phyloP scores from a whole-genome alignment of 2,329 filamentous ascomycete species.

The Fusarium clavum region DNA sequence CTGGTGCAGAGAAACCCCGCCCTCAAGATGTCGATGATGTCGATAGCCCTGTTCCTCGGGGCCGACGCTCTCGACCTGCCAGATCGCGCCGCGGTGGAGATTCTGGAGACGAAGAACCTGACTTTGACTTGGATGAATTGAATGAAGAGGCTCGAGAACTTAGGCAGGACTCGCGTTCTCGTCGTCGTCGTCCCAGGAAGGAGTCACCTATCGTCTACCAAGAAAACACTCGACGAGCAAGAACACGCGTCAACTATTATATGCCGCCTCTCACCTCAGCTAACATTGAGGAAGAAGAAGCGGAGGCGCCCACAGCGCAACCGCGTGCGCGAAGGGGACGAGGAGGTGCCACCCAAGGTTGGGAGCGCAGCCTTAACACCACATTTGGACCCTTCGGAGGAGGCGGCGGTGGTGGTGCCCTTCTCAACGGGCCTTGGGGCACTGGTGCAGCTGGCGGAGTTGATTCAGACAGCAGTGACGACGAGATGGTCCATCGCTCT shows the following conservation, averaged over 20 bases:
- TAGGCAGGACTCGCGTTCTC: conserved; percentile 64
- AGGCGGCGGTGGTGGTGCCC: conserved; percentile 76
- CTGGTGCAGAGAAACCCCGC: conserved; percentile 53
- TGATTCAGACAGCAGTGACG: conserved; percentile 97
- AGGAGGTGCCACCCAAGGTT: conserved; percentile 67
- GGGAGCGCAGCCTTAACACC: conserved; percentile 87
- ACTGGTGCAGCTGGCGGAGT: conserved; percentile 79
- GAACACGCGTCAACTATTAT: conserved; percentile 81
- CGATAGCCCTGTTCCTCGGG: conserved; percentile 63
- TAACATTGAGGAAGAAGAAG: conserved; percentile 79
- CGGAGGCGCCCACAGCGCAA: conserved; percentile 74
- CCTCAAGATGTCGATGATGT: conserved; percentile 57
- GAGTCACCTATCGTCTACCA: conserved; percentile 69
- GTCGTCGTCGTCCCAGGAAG: conserved; percentile 64
- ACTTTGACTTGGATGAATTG: conserved; percentile 72
- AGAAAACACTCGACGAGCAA: conserved; percentile 63
- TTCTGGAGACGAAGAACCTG: conserved; percentile 68
- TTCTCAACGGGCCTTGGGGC: conserved; percentile 80
- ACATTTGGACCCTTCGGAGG: conserved; percentile 95
- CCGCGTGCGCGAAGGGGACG: conserved; percentile 75
- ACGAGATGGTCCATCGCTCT: conserved; percentile 79
- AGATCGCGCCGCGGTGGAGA: conserved; percentile 62
- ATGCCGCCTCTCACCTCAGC: conserved; percentile 75
- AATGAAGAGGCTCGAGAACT: conserved; percentile 75
- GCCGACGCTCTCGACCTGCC: conserved; percentile 59